Conservation (phyloP, 139 green algal species). For the Coccomyxa sp. region DNA sequence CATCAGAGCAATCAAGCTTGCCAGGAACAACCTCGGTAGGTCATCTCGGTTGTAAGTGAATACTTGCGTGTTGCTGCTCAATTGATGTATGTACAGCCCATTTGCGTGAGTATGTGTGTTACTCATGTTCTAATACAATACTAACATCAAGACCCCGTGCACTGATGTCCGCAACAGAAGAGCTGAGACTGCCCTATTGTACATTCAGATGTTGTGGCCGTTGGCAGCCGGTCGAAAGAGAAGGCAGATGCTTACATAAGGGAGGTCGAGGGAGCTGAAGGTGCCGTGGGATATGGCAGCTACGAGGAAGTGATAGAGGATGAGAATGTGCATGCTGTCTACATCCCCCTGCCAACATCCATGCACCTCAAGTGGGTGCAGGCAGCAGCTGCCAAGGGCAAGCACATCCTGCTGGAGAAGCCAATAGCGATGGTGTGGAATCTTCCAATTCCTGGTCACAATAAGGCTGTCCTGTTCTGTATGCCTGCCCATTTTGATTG, state of each 20-base stretch:
- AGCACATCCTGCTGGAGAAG: conserved; percentile 58
- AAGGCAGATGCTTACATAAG: conserved; percentile 30
- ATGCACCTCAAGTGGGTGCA: conserved; percentile 47
- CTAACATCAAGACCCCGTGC: no score
- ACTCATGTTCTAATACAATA: neutral
- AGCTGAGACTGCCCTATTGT: neutral
- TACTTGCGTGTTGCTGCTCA: neutral
- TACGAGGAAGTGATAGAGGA: conserved; percentile 48
- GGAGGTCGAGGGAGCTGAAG: conserved; percentile 7
- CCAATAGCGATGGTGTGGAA: conserved; percentile 25
- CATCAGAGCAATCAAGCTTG: conserved; percentile 5
- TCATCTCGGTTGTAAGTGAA: neutral
- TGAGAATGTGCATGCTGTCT: conserved; percentile 37
- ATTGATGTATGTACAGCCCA: neutral
- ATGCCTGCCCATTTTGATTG: no score
- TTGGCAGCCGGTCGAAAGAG: conserved; percentile 27
- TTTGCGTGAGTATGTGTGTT: neutral
- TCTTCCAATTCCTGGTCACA: neutral
- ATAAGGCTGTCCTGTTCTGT: neutral
- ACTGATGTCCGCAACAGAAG: neutral
- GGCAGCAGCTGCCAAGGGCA: conserved; percentile 29
- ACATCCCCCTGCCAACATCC: conserved; percentile 45
- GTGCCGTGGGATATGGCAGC: conserved; percentile 29
- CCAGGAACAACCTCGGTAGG: neutral
- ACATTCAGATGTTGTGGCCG: conserved; percentile 26